These are phyloP conservation scores for Liriodendron chinense DNA, from an alignment of 164 flowering plant species.

Conservation along the genomic window DNA sequence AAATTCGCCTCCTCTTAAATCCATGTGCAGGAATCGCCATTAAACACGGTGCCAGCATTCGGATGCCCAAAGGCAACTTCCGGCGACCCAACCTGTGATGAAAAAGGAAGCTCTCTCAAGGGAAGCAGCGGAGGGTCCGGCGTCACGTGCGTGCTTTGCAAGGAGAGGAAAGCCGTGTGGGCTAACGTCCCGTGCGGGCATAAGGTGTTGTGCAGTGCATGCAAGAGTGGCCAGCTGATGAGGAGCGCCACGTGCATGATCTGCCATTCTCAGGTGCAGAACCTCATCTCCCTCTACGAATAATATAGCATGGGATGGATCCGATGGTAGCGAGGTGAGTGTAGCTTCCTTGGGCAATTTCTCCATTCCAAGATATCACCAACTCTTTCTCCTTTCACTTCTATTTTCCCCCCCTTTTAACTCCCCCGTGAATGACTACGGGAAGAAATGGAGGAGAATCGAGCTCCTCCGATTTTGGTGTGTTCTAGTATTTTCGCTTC, in stretches of 20 bases:
- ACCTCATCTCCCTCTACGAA: neutral
- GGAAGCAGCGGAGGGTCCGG: neutral
- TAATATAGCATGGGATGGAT: neutral
- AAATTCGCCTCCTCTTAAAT: neutral
- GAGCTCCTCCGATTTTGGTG: neutral
- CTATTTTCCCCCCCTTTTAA: neutral
- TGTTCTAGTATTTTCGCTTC: neutral
- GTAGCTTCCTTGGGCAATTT: no score
- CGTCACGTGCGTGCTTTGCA: neutral
- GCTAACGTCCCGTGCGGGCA: neutral
- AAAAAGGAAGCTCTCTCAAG: neutral
- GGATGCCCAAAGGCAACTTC: neutral
- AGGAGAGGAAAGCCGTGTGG: neutral
- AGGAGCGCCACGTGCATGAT: neutral
- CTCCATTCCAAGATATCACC: no score
- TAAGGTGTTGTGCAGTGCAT: neutral
- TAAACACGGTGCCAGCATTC: neutral
- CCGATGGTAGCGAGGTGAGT: neutral
- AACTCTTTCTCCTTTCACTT: no score
- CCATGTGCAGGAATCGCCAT: neutral
- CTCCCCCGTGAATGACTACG: neutral
- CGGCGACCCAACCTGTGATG: neutral
- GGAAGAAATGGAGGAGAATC: neutral
- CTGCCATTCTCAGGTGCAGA: neutral
- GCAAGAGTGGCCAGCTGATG: neutral